Percentiles rank a stretch among this genome's conserved stretches.
phyloP scores from a whole-genome alignment of 306 rosid species.

The Sphenostylis stenocarpa region DNA sequence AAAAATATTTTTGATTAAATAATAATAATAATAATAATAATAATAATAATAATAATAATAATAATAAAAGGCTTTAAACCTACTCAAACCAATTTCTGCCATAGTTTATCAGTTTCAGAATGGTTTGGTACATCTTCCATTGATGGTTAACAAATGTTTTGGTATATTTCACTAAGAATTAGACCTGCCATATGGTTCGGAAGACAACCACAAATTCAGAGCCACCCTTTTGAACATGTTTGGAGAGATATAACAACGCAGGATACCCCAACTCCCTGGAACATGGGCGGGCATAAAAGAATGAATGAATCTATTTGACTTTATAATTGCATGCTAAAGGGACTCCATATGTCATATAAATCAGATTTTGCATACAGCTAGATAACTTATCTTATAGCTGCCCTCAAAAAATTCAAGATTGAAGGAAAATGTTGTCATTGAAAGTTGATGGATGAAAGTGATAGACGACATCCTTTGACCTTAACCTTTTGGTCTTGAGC shows the following conservation, averaged over 20 bases:
- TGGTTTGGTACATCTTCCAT: background rate
- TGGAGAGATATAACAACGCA: constrained; percentile 40
- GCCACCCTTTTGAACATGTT: constrained; percentile 53
- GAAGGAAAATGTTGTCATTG: constrained; percentile 82
- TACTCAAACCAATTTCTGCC: background rate
- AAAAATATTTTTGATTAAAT: too few relatives aligned
- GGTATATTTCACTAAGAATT: background rate
- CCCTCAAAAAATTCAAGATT: constrained; percentile 60
- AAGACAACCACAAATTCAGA: background rate
- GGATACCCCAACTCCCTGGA: constrained; percentile 44
- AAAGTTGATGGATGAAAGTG: constrained; percentile 45
- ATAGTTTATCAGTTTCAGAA: background rate
- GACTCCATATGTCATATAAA: background rate
- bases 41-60: too few relatives aligned
- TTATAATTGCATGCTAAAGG: background rate
- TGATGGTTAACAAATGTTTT: background rate
- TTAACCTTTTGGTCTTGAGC: constrained; percentile 41
- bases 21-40: too few relatives aligned
- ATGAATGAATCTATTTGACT: background rate
- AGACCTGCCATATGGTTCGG: background rate
- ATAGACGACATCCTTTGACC: constrained; percentile 36
- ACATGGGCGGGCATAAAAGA: background rate
- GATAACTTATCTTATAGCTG: constrained; percentile 50
- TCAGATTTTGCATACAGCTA: background rate
- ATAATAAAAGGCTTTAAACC: too few relatives aligned